Percentiles rank a stretch among this genome's conserved stretches.
Conservation (phyloP, 2,329 filamentous ascomycete genomes). For the Penicillium sp. region DNA sequence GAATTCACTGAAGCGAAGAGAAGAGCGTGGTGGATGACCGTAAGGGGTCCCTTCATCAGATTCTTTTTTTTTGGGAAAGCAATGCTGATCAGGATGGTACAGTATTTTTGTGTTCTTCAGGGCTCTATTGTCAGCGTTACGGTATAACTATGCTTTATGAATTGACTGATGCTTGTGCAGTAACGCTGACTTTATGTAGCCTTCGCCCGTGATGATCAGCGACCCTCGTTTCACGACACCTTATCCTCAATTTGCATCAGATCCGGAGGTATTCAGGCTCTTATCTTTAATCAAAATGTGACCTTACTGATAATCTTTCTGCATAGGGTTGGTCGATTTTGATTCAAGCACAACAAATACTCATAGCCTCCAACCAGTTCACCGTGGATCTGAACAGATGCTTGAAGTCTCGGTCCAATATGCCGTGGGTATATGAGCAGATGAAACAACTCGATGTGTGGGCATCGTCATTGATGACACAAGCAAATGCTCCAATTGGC, state of each 20-base stretch:
- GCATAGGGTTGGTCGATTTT: conserved; percentile 41
- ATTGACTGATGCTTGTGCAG: neutral
- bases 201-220: conserved; percentile 40
- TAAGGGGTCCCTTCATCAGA: conserved; percentile 19
- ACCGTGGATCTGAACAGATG: conserved; percentile 39
- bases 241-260: conserved; percentile 37
- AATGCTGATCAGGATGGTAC: neutral
- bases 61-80: neutral
- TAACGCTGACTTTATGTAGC: conserved; percentile 24
- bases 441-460: conserved; percentile 41
- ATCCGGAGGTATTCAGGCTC: conserved; percentile 32
- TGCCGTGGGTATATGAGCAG: conserved; percentile 37
- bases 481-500: conserved; percentile 29
- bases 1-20: conserved; percentile 38
- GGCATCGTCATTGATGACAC: conserved; percentile 33
- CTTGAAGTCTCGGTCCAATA: conserved; percentile 30
- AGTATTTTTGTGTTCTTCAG: conserved; percentile 45
- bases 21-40: conserved; percentile 48
- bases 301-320: conserved; percentile 16
- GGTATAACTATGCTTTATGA: conserved; percentile 24
- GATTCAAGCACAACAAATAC: conserved; percentile 41
- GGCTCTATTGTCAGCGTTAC: conserved; percentile 43
- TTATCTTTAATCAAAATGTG: neutral
- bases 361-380: conserved; percentile 40
- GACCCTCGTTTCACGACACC: conserved; percentile 42